Percentiles rank a stretch among this genome's conserved stretches.
These are phyloP conservation scores for Gossypium schwendimanii DNA, from an alignment of 441 rosid genomes.

Conservation along the genomic window DNA sequence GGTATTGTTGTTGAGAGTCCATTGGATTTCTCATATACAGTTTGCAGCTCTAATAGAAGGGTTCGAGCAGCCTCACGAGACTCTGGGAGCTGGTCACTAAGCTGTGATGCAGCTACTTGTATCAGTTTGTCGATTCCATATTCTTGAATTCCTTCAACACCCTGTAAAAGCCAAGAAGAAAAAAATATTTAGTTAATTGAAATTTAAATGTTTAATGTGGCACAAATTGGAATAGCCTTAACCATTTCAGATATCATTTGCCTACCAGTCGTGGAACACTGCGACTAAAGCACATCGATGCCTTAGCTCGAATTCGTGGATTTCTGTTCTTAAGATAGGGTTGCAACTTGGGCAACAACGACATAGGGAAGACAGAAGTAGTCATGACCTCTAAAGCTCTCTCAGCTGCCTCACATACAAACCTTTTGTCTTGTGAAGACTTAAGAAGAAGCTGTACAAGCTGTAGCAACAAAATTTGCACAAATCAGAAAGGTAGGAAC, in stretches of 20 bases:
- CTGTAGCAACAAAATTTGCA: conserved; percentile 32
- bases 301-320: conserved; percentile 90
- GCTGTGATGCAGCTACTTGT: conserved; percentile 78
- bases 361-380: conserved; percentile 48
- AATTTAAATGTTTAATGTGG: not conserved
- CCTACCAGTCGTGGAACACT: conserved; percentile 76
- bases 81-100: conserved; percentile 86
- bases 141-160: conserved; percentile 64
- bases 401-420: conserved; percentile 87
- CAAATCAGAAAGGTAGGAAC: not conserved
- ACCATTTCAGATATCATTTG: not conserved
- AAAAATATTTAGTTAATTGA: not conserved
- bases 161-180: conserved; percentile 36
- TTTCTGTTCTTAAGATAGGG: conserved; percentile 75
- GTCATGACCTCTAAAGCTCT: conserved; percentile 71
- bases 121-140: conserved; percentile 78
- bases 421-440: conserved; percentile 84
- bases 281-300: conserved; percentile 71
- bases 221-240: not conserved
- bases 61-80: conserved; percentile 92
- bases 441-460: conserved; percentile 86
- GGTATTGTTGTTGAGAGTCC: conserved; percentile 28
- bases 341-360: conserved; percentile 64
- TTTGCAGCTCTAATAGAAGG: conserved; percentile 73
- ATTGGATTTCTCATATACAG: conserved; percentile 49